Evolutionary conservation across 2,329 filamentous ascomycete genomes (phyloP).

Genomic region (Epichloe elymi): DNA sequence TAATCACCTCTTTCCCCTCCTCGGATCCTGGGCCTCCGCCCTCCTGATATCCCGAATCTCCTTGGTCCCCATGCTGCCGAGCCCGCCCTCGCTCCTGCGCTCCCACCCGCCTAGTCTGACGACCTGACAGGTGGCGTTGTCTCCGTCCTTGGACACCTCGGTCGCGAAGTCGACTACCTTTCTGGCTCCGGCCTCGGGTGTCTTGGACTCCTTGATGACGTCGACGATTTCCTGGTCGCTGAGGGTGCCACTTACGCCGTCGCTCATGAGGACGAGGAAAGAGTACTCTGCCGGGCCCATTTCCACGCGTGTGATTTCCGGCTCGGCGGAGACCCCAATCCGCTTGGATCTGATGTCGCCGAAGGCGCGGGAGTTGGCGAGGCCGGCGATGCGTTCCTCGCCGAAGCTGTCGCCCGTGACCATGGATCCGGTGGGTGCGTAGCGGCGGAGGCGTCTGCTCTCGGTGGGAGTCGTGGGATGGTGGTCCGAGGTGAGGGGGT

Average conservation of each 20-base stretch:
- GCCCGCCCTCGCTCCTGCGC: conserved; percentile 65
- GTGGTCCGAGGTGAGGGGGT: conserved; percentile 86
- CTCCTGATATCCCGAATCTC: conserved; percentile 77
- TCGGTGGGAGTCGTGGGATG: conserved; percentile 83
- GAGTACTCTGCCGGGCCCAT: conserved; percentile 73
- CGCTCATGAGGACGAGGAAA: conserved; percentile 78
- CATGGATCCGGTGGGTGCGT: conserved; percentile 61
- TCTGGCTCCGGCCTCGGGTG: conserved; percentile 71
- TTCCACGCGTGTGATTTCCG: conserved; percentile 70
- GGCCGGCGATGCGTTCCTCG: conserved; percentile 84
- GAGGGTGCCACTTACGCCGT: conserved; percentile 77
- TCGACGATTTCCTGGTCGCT: conserved; percentile 94
- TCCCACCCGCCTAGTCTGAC: conserved; percentile 58
- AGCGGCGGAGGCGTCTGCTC: conserved; percentile 69
- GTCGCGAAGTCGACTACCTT: conserved; percentile 78
- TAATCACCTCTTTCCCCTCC: conserved; percentile 44
- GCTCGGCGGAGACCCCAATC: conserved; percentile 87
- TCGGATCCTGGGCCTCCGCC: conserved; percentile 69
- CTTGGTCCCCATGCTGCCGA: conserved; percentile 82
- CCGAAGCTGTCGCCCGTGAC: conserved; percentile 86
- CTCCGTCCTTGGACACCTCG: conserved; percentile 58
- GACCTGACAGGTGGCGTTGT: conserved; percentile 57
- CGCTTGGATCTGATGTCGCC: conserved; percentile 87
- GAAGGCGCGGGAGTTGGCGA: conserved; percentile 90
- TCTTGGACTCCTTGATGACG: conserved; percentile 83